Conservation (phyloP, 1,284 basidiomycete species). For the Pseudozyma hubeiensis region DNA sequence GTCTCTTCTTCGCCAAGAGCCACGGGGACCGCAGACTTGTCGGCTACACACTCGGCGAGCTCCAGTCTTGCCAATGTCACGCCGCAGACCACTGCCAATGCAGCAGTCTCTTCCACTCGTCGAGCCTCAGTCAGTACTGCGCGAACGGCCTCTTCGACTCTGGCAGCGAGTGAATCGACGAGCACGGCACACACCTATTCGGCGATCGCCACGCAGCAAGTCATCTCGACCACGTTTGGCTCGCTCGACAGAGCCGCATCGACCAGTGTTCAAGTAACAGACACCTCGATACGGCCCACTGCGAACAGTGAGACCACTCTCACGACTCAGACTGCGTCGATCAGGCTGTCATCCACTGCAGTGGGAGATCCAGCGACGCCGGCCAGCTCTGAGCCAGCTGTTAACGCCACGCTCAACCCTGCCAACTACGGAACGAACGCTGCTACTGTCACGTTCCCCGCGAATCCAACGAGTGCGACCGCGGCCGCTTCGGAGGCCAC, state of each 20-base stretch:
- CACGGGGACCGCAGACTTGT: not conserved
- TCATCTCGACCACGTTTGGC: not conserved
- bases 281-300: not conserved
- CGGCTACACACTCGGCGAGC: not conserved
- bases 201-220: constrained; percentile 4
- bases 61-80: not conserved
- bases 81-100: not conserved
- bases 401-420: not conserved
- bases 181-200: constrained; percentile 9
- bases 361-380: not conserved
- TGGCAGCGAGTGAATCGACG: not conserved
- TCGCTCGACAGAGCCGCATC: constrained; percentile 13
- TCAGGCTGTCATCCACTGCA: not conserved
- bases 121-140: not conserved
- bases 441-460: constrained; percentile 8
- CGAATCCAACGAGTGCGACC: not conserved
- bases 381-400: not conserved
- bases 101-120: not conserved
- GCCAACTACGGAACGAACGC: constrained; percentile 12
- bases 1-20: too few species aligned
- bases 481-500: not conserved
- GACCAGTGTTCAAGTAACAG: not conserved
- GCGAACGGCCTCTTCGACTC: not conserved
- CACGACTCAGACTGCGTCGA: not conserved
- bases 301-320: not conserved